Conservation (phyloP, 2,329 filamentous ascomycete species). For the Capronia epimyces region DNA sequence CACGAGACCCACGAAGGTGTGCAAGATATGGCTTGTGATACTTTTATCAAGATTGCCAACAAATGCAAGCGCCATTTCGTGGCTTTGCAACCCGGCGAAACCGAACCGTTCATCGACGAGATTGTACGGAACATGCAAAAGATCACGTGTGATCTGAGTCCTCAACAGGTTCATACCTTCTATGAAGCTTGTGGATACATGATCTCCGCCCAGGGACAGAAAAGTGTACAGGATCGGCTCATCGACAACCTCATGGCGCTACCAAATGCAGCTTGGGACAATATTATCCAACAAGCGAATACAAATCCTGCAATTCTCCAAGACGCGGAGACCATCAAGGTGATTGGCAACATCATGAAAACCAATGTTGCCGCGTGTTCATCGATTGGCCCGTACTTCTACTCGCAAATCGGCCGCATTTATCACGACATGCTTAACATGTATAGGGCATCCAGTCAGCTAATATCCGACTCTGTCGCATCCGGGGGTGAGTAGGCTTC, state of each 20-base stretch:
- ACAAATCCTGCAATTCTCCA: conserved; percentile 80
- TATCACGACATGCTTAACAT: conserved; percentile 99
- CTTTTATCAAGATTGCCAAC: conserved; percentile 98
- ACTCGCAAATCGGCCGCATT: conserved; percentile 93
- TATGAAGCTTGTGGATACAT: conserved; percentile 99
- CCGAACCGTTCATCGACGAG: conserved; percentile 95
- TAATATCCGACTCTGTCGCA: conserved; percentile 89
- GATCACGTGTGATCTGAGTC: conserved; percentile 90
- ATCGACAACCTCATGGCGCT: conserved; percentile 88
- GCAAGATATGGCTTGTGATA: conserved; percentile 99
- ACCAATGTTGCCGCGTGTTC: conserved; percentile 98
- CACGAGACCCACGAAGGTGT: conserved; percentile 98
- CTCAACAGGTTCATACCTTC: conserved; percentile 97
- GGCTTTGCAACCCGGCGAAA: conserved; percentile 87
- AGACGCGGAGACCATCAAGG: conserved; percentile 91
- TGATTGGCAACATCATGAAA: conserved; percentile 99
- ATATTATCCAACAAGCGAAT: conserved; percentile 84
- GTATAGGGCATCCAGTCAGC: conserved; percentile 93
- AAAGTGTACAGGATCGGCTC: conserved; percentile 84
- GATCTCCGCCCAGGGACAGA: conserved; percentile 96
- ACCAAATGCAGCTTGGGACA: conserved; percentile 91
- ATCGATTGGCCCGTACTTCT: conserved; percentile 95
- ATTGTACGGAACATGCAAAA: conserved; percentile 93
- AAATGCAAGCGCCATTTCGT: conserved; percentile 98
- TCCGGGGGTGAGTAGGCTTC: conserved; percentile 61